A percentile compares a stretch with the other conserved stretches of the same genome.
Evolutionary conservation across 352 stramenopile genomes (phyloP).

Genomic region (Pythium insidiosum): DNA sequence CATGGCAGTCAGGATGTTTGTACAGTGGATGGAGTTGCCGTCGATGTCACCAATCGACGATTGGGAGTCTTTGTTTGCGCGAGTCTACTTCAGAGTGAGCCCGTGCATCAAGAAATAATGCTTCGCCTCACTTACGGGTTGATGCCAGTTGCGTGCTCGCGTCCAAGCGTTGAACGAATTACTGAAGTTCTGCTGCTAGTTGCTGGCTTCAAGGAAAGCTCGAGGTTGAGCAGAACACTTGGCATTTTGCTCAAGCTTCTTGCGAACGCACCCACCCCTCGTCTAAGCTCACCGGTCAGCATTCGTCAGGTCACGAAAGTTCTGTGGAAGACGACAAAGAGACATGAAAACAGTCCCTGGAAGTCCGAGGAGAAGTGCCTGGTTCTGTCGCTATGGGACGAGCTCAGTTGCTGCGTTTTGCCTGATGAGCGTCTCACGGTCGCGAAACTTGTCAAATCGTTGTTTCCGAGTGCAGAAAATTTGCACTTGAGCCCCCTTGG

Average conservation of each 20-base stretch:
- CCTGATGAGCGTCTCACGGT: conserved; percentile 30
- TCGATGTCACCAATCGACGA: conserved; percentile 28
- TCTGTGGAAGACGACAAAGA: conserved; percentile 8
- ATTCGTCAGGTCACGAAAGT: conserved; percentile 22
- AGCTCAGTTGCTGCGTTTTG: conserved; percentile 29
- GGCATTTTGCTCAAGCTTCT: conserved; percentile 22
- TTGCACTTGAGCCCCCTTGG: conserved; percentile 31
- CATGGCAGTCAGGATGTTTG: conserved; percentile 23
- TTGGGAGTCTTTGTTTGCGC: conserved; percentile 28
- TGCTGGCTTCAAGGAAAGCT: conserved; percentile 34
- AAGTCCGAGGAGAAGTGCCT: conserved; percentile 33
- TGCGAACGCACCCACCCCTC: conserved; percentile 16
- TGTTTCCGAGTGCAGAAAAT: conserved; percentile 27
- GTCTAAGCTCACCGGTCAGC: conserved; percentile 9
- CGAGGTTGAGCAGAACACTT: conserved; percentile 31
- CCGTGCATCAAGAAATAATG: conserved; percentile 30
- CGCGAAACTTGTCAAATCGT: conserved; percentile 24
- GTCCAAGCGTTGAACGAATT: conserved; percentile 20
- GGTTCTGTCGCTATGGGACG: conserved; percentile 39
- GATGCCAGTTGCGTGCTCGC: conserved; percentile 29
- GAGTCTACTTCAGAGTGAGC: conserved; percentile 17
- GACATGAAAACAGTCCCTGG: conserved; percentile 7
- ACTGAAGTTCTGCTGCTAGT: conserved; percentile 25
- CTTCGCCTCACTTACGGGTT: conserved; percentile 33
- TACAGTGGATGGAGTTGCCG: conserved; percentile 19